A percentile compares a stretch with the other conserved stretches of the same genome.
Conservation (phyloP, 495 filamentous ascomycete species). For the Aspergillus panamensis region DNA sequence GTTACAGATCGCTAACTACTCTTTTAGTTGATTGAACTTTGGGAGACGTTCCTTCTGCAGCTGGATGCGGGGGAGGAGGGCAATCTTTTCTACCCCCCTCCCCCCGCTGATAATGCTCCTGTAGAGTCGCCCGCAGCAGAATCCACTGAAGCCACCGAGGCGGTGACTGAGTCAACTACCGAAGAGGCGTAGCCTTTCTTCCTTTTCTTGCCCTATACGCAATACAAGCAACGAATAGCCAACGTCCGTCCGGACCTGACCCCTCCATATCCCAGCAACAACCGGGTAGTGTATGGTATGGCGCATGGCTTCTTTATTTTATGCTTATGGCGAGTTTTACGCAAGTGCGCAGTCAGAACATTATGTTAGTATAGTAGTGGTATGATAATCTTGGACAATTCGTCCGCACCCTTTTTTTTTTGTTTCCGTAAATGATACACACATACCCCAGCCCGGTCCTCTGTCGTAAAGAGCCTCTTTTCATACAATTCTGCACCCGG, state of each 20-base stretch:
- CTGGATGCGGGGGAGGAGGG: slow-evolving; percentile 91
- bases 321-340: slow-evolving; percentile 16
- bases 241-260: neutral
- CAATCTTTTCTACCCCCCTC: slow-evolving; percentile 67
- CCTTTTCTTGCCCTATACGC: slow-evolving; percentile 18
- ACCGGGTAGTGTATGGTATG: slow-evolving; percentile 12
- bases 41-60: slow-evolving; percentile 96
- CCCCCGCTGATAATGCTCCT: slow-evolving; percentile 28
- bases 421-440: neutral
- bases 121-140: slow-evolving; percentile 25
- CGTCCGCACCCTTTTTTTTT: no score
- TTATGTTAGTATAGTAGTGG: slow-evolving; percentile 14
- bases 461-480: neutral
- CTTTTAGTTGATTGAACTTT: slow-evolving; percentile 87
- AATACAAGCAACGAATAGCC: slow-evolving; percentile 16
- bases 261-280: slow-evolving; percentile 1
- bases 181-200: slow-evolving; percentile 35
- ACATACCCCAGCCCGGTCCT: neutral
- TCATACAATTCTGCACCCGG: neutral
- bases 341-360: slow-evolving; percentile 16
- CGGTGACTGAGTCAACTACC: slow-evolving; percentile 29
- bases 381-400: slow-evolving; percentile 6
- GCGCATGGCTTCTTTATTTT: slow-evolving; percentile 13
- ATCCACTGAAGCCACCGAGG: slow-evolving; percentile 29
- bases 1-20: slow-evolving; percentile 20